These are phyloP conservation scores for Podospora didyma DNA, from an alignment of 495 filamentous ascomycete genomes.

Conservation along the genomic window DNA sequence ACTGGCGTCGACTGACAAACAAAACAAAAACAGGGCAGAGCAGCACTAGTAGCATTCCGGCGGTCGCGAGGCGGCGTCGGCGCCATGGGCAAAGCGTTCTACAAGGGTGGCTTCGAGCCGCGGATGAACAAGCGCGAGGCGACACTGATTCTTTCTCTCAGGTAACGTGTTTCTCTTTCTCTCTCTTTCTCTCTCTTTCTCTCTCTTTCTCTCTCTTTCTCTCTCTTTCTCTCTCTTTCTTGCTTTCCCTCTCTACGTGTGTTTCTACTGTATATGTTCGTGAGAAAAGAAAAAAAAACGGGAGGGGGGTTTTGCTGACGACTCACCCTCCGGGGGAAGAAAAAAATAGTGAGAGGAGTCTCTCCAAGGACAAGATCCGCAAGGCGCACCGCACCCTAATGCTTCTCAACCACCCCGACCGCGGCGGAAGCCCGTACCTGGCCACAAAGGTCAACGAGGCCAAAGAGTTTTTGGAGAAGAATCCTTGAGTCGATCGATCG, in stretches of 20 bases:
- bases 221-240: not conserved
- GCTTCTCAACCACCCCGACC: constrained; percentile 96
- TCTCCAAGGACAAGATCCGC: constrained; percentile 88
- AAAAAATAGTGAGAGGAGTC: constrained; percentile 65
- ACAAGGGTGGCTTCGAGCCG: constrained; percentile 95
- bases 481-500: too few species aligned
- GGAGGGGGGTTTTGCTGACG: too few species aligned
- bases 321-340: too few species aligned
- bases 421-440: constrained; percentile 92
- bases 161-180: constrained; percentile 51
- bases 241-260: too few species aligned
- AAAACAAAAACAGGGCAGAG: constrained; percentile 64
- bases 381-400: constrained; percentile 96
- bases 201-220: not conserved
- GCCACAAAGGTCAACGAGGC: constrained; percentile 98
- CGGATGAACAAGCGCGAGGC: constrained; percentile 92
- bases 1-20: too few species aligned
- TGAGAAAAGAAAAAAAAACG: too few species aligned
- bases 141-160: constrained; percentile 82
- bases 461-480: constrained; percentile 93
- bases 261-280: too few species aligned
- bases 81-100: constrained; percentile 83
- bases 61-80: constrained; percentile 73
- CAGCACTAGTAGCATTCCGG: constrained; percentile 82
- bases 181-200: not conserved